Conservation (phyloP, 1,284 basidiomycete genomes). For the Heterobasidion irregulare region DNA sequence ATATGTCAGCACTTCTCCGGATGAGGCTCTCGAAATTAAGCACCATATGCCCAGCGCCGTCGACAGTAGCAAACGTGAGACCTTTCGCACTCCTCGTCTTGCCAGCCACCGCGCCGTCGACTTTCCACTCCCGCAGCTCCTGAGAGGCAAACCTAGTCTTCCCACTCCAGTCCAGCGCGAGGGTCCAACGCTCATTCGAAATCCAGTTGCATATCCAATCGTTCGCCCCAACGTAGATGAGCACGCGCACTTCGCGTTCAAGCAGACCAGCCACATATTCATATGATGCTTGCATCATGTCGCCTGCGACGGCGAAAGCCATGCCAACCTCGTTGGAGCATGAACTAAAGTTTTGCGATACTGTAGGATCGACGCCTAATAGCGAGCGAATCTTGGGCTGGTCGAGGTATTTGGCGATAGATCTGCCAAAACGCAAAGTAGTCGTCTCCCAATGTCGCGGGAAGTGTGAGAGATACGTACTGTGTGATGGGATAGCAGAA, state of each 20-base stretch:
- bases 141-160: conserved; percentile 36
- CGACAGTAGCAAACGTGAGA: conserved; percentile 53
- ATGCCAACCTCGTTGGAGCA: conserved; percentile 33
- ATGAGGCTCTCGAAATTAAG: conserved; percentile 9
- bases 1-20: neutral
- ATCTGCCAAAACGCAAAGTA: conserved; percentile 38
- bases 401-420: conserved; percentile 45
- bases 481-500: conserved; percentile 20
- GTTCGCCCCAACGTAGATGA: conserved; percentile 68
- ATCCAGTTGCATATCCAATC: conserved; percentile 76
- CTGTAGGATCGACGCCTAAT: conserved; percentile 53
- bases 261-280: conserved; percentile 64
- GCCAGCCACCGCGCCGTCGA: conserved; percentile 43
- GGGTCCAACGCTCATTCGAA: conserved; percentile 57
- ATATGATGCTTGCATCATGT: conserved; percentile 33
- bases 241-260: conserved; percentile 63
- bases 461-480: conserved; percentile 16
- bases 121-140: conserved; percentile 43
- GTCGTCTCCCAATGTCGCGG: neutral
- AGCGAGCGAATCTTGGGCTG: conserved; percentile 37
- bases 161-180: conserved; percentile 51
- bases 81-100: conserved; percentile 44
- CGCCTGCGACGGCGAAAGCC: conserved; percentile 31
- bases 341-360: conserved; percentile 34
- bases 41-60: conserved; percentile 62